Evolutionary conservation across 31 red algal species (phyloP), one percentile per base, ranked within the genome.

Genomic region (Endocladia muricata): DNA sequence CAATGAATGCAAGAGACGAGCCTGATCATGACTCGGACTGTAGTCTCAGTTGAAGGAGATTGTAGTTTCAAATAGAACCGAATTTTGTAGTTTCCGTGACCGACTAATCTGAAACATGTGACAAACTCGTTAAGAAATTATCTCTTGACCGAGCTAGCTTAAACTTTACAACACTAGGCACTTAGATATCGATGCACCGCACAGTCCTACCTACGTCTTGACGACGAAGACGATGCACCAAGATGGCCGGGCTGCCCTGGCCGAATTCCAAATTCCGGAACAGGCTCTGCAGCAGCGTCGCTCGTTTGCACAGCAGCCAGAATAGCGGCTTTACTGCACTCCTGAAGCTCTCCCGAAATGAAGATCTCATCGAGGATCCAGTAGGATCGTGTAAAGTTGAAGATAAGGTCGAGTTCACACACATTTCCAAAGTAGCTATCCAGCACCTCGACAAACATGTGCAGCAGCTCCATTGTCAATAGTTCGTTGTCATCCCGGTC

Each of bases 341-440:
- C 96, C 30, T 84, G 74, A 15, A 99, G 44, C 35, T 99, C 88
- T 19, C 96, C 96, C 15, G 85, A 84, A 51, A 84, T 73, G 61
- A 99, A 85, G 23, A 99, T 78, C 70, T 99, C 96, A 52, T 99
- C 92, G 31, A 95, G 66, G 6, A 99, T 90, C 73, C 87, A 95
- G 81, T 99, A 93, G 0, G 89, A 88, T 0, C 82, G 37, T 3
- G 79, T 86, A 39, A 94, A 95, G 74, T 99, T 95, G 85, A 99
- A 99, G 42, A 99, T 93, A 35, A 99, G 68, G 60, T 99, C 96
- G 2, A 99, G 88, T 74, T 99, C 96, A 54, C 96, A 99, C 0
- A 99, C 96, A 68, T 93, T 95, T 2, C 88, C 88, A 90, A 99
- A 99, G 83, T 95, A 99, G 17, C 37, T 41, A 73, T 99, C 96